A percentile compares a stretch with the other conserved stretches of the same genome.
Evolutionary conservation across 148 eudicot species (phyloP).

Genomic region (Vaccinium macrocarpon): DNA sequence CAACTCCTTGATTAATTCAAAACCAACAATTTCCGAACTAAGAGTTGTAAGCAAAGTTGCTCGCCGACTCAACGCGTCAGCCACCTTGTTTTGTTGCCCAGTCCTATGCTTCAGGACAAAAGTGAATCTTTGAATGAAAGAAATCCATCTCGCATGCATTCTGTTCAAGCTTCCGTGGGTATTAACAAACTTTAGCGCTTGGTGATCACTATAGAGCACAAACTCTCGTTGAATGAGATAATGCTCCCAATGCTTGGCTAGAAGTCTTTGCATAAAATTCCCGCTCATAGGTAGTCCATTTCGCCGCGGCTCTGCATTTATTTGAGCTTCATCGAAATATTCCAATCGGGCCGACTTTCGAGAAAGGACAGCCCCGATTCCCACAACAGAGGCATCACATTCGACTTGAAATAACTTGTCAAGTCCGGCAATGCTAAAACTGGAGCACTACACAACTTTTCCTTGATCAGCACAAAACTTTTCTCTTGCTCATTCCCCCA

Average conservation of each 20-base stretch:
- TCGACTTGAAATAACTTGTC: background rate
- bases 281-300: background rate
- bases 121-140: background rate
- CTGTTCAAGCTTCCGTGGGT: background rate
- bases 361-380: background rate
- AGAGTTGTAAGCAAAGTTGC: too few species aligned
- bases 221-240: background rate
- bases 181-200: background rate
- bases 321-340: background rate
- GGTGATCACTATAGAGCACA: background rate
- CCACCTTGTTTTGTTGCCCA: background rate
- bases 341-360: background rate
- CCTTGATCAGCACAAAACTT: background rate
- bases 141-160: background rate
- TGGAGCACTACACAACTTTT: background rate
- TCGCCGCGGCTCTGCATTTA: background rate
- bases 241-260: background rate
- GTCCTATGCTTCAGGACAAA: background rate
- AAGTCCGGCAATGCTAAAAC: background rate
- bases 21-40: too few species aligned
- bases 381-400: background rate
- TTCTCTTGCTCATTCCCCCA: background rate
- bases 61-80: too few species aligned
- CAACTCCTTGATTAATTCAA: too few species aligned
- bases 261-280: background rate